Conservation (phyloP, 2,329 filamentous ascomycete species). For the Penicillium sp. region DNA sequence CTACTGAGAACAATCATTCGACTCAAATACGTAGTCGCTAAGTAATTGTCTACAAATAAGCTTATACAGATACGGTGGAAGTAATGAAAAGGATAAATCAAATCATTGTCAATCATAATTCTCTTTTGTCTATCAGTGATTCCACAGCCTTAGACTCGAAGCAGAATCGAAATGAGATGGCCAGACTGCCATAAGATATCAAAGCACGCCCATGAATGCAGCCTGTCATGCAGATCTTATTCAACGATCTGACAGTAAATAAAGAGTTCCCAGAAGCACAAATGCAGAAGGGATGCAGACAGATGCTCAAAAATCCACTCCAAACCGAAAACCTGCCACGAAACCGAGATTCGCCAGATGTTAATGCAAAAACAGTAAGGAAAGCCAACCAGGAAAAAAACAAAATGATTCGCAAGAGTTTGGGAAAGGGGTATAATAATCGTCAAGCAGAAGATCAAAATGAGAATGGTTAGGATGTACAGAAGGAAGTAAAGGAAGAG, state of each 20-base stretch:
- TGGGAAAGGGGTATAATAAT: slow-evolving; percentile 16
- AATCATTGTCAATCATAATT: slow-evolving; percentile 11
- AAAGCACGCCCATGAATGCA: not conserved
- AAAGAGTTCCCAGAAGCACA: not conserved
- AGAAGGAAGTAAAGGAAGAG: slow-evolving; percentile 7
- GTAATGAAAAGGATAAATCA: not conserved
- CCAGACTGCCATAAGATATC: not conserved
- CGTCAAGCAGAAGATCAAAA: slow-evolving; percentile 14
- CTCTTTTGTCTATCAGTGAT: slow-evolving; percentile 10
- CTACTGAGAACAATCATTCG: not conserved
- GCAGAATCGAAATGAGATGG: not conserved
- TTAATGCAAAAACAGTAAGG: slow-evolving; percentile 13
- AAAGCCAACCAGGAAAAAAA: slow-evolving; percentile 10
- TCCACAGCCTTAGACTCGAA: not conserved
- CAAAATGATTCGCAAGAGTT: slow-evolving; percentile 11
- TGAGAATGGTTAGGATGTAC: slow-evolving; percentile 20
- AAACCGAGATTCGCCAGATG: slow-evolving; percentile 5
- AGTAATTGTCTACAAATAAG: not conserved
- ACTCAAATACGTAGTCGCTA: not conserved
- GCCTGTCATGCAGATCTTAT: not conserved
- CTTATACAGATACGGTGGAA: not conserved
- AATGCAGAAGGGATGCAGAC: not conserved
- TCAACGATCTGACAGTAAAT: not conserved
- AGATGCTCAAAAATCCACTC: slow-evolving; percentile 3
- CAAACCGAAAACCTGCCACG: not conserved